Conservation (phyloP, 345 rosid species). For the Reutealis trisperma region DNA sequence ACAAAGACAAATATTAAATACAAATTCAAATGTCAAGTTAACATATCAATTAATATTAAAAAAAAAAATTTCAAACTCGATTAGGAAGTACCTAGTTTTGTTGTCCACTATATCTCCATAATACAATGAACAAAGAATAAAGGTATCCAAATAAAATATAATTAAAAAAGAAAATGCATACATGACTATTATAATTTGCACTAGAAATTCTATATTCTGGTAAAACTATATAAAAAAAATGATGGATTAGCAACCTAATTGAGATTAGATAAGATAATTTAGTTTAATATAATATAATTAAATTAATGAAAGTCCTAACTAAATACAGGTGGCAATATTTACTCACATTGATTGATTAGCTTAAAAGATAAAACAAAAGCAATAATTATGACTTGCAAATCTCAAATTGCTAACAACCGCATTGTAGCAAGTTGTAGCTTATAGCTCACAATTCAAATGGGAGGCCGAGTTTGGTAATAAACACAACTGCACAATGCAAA, state of each 20-base stretch:
- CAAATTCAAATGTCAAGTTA: too few relatives aligned
- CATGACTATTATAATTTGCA: not conserved
- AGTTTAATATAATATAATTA: not conserved
- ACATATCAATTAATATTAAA: too few relatives aligned
- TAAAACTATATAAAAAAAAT: not conserved
- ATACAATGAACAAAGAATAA: too few relatives aligned
- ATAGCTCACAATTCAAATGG: not conserved
- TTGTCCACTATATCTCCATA: too few relatives aligned
- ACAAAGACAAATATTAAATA: not conserved
- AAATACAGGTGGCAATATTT: not conserved
- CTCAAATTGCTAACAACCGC: conserved; percentile 17
- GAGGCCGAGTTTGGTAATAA: conserved; percentile 3
- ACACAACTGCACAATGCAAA: too few relatives aligned
- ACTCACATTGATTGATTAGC: conserved; percentile 28
- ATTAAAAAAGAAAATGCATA: too few relatives aligned
- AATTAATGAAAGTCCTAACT: not conserved
- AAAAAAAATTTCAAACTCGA: too few relatives aligned
- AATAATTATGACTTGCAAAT: conserved; percentile 38
- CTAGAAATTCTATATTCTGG: not conserved
- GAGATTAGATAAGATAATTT: conserved; percentile 7
- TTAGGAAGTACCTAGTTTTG: too few relatives aligned
- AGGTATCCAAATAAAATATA: too few relatives aligned
- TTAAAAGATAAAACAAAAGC: conserved; percentile 37
- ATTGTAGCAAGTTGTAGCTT: not conserved
- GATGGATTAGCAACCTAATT: conserved; percentile 7